phyloP scores from a whole-genome alignment of 2,329 filamentous ascomycete species.

The Fusarium sp. region DNA sequence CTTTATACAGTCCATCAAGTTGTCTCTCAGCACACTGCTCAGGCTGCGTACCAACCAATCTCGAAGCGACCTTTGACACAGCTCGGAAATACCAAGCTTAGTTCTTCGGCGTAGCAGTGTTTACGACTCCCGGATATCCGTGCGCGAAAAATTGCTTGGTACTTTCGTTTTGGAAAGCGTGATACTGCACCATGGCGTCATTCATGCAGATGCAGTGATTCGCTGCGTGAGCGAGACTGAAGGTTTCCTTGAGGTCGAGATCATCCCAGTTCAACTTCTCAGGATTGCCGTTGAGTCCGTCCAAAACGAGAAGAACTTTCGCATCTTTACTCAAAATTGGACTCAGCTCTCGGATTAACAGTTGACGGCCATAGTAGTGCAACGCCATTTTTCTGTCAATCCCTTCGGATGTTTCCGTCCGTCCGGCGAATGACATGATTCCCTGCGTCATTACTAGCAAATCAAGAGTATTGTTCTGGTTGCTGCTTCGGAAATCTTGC shows the following conservation, averaged over 20 bases:
- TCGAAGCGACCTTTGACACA: conserved; percentile 46
- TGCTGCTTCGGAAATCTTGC: conserved; percentile 36
- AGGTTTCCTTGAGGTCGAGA: conserved; percentile 53
- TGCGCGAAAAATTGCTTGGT: conserved; percentile 52
- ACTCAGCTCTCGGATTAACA: conserved; percentile 55
- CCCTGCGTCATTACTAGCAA: conserved; percentile 55
- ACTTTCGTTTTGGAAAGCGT: conserved; percentile 34
- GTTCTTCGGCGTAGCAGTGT: conserved; percentile 1
- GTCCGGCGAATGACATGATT: conserved; percentile 50
- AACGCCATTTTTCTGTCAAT: conserved; percentile 59
- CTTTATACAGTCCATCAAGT: conserved; percentile 38
- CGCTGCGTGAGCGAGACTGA: conserved; percentile 49
- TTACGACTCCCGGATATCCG: conserved; percentile 54
- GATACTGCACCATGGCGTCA: conserved; percentile 52
- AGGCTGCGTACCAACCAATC: conserved; percentile 43
- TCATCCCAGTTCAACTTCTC: conserved; percentile 53
- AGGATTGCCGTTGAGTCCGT: conserved; percentile 47
- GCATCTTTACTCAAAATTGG: conserved; percentile 51
- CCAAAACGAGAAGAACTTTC: conserved; percentile 55
- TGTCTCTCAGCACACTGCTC: conserved; percentile 47
- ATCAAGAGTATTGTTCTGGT: conserved; percentile 44
- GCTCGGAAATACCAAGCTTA: conserved; percentile 39
- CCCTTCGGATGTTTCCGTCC: conserved; percentile 57
- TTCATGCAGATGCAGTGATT: conserved; percentile 55
- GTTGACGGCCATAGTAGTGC: conserved; percentile 59